Base-by-base conservation (phyloP, 2,329 filamentous ascomycete genomes). In the Capronia americana region DNA sequence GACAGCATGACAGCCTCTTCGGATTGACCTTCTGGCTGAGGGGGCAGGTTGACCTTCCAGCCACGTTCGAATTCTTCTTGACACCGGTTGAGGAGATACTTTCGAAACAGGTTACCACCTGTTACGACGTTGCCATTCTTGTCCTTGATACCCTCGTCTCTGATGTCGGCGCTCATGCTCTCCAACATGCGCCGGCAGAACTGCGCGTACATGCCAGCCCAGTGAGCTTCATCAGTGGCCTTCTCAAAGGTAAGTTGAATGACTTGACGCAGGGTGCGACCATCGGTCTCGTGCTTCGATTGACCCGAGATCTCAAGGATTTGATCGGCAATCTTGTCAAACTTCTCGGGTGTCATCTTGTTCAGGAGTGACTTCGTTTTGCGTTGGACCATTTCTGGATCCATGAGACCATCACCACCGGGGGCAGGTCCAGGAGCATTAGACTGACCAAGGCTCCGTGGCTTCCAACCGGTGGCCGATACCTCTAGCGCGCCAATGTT, bases 291-390 rank as follows among this genome's bases (percentile, higher is more conserved):
- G 74, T 96, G 91, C 86, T 97, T 97, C 61, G 94, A 98, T 78
- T 99, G 95, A 24, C 88, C 91, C 30, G 94, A 93, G 77, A 99
- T 99, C 61, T 88, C 85, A 32, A 99, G 86, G 69, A 99, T 97
- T 79, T 97, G 93, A 69, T 93, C 91, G 6, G 95, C 88, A 73
- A 99, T 97, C 82, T 90, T 93, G 77, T 97, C 93, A 75, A 99
- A 99, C 77, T 98, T 99, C 82, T 99, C 95, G 0, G 95, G 95
- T 0, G 95, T 98, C 95, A 99, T 98, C 90, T 99, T 99, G 88
- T 99, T 99, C 75, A 99, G 84, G 68, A 92, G 92, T 70, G 93
- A 91, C 89, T 99, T 99, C 78, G 99, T 95, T 89, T 99, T 99
- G 73, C 94, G 90, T 83, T 99, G 95, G 65, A 99, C 95, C 84